Evolutionary conservation across 495 filamentous ascomycete genomes (phyloP).

Genomic region (Xylaria acuta): DNA sequence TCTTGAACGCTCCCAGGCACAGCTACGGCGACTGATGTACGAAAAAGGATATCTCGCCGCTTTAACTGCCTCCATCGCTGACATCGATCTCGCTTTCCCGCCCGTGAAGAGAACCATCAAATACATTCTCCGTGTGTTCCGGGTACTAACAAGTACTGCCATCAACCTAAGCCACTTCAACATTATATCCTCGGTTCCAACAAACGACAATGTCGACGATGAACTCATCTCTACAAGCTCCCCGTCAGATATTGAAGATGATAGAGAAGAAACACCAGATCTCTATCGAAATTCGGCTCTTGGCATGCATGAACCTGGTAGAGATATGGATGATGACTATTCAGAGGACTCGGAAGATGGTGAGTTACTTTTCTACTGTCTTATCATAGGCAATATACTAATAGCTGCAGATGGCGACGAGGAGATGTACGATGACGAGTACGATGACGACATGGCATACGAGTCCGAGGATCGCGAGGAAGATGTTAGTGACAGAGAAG

Average conservation of each 20-base stretch:
- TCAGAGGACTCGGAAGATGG: conserved; percentile 72
- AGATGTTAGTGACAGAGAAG: conserved; percentile 83
- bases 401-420: conserved; percentile 60
- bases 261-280: conserved; percentile 95
- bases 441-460: conserved; percentile 89
- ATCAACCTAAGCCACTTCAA: conserved; percentile 82
- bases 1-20: conserved; percentile 63
- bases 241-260: conserved; percentile 83
- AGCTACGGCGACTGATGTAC: conserved; percentile 93
- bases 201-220: conserved; percentile 77
- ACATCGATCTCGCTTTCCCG: conserved; percentile 95
- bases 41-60: conserved; percentile 93
- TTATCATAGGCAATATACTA: conserved; percentile 31
- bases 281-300: conserved; percentile 95
- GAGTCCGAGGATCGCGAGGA: conserved; percentile 82
- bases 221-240: conserved; percentile 91
- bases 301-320: conserved; percentile 85
- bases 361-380: conserved; percentile 16
- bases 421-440: conserved; percentile 86
- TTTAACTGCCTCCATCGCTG: conserved; percentile 89
- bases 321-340: conserved; percentile 73
- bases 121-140: conserved; percentile 89
- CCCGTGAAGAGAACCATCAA: conserved; percentile 92
- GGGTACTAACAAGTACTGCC: conserved; percentile 85
- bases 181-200: conserved; percentile 64